Evolutionary conservation across 495 filamentous ascomycete genomes (phyloP), one percentile per base, ranked within the genome.

Genomic region (Articulospora tetracladia): DNA sequence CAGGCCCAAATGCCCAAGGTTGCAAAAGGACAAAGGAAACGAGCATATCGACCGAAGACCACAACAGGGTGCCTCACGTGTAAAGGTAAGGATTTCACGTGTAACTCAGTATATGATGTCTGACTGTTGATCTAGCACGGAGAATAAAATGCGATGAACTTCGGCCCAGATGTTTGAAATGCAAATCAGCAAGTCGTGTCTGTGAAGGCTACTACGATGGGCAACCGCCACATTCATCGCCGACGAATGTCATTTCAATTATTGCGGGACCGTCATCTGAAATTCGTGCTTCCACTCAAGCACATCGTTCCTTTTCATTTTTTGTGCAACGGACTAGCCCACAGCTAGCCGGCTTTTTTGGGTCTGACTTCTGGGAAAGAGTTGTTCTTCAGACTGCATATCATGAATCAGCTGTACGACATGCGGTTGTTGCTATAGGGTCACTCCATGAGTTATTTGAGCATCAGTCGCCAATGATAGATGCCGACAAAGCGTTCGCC

Each of bases 281-380:
- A 17, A 25, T 17, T 23, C 24, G n/a, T 32, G 4, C 23, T 50
- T 28, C 44, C 36, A 17, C 55, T n/a, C 13, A 58, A 36, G 3
- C 20, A 52, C 12, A 32, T 22, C 54, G 55, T 17, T 56, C 51
- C 1, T 64, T 78, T 41, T 61, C 68, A 55, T 77, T 73, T 67
- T 83, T 83, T 55, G 69, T 67, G 19, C 47, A 56, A 4, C 68
- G 71, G 26, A 83, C 76, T 4, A 58, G 64, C 2, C 63, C 66
- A 8, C 77, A 77, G 25, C 59, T 85, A 13, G 73, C 74, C 7
- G 75, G 76, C 11, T 66, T 66, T 24, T 83, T 81, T 60, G 66
- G 63, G 39, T 77, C 71, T 11, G 59, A 49, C 0, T 75, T 83
- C 41, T 84, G 82, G 82, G 65, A 74, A 17, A 69, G 60, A 7